A percentile compares a stretch with the other conserved stretches of the same genome.
Evolutionary conservation across 2,329 filamentous ascomycete genomes (phyloP).

Genomic region (Penicillium sp.): DNA sequence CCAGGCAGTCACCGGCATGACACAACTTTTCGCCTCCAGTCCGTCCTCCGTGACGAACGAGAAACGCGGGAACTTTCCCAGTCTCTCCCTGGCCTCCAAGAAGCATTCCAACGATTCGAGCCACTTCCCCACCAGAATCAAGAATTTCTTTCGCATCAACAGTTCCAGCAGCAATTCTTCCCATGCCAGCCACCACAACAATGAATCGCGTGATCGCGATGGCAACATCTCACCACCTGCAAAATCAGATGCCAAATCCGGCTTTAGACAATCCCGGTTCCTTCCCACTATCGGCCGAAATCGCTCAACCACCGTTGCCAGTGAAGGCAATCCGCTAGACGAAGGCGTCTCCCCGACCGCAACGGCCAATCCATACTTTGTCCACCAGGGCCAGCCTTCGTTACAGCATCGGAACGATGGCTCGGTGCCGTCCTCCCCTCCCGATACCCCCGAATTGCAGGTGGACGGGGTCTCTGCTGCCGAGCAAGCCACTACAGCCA

Average conservation of each 20-base stretch:
- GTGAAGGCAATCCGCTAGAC: slow-evolving; percentile 83
- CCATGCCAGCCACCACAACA: too few species aligned
- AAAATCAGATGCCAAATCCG: slow-evolving; percentile 60
- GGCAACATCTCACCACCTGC: too few species aligned
- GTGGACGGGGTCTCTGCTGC: slow-evolving; percentile 58
- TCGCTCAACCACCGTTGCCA: slow-evolving; percentile 80
- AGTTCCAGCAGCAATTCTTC: slow-evolving; percentile 45
- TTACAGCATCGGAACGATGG: slow-evolving; percentile 90
- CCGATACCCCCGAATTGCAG: slow-evolving; percentile 75
- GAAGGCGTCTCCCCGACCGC: slow-evolving; percentile 85
- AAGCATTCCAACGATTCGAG: slow-evolving; percentile 37
- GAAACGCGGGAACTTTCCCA: slow-evolving; percentile 41
- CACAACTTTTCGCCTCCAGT: slow-evolving; percentile 37
- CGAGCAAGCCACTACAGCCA: slow-evolving; percentile 62
- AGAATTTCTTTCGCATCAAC: slow-evolving; percentile 62
- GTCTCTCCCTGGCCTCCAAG: slow-evolving; percentile 38
- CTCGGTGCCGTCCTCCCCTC: slow-evolving; percentile 83
- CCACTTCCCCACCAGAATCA: slow-evolving; percentile 56
- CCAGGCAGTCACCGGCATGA: slow-evolving; percentile 34
- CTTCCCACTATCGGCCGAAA: slow-evolving; percentile 79
- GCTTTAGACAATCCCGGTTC: slow-evolving; percentile 77
- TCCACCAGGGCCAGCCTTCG: slow-evolving; percentile 86
- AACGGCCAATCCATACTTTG: slow-evolving; percentile 93
- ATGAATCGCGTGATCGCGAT: too few species aligned
- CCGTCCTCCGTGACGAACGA: slow-evolving; percentile 35